A percentile compares a stretch with the other conserved stretches of the same genome.
Conservation (phyloP, 2,329 filamentous ascomycete genomes). For the Talaromyces funiculosus region DNA sequence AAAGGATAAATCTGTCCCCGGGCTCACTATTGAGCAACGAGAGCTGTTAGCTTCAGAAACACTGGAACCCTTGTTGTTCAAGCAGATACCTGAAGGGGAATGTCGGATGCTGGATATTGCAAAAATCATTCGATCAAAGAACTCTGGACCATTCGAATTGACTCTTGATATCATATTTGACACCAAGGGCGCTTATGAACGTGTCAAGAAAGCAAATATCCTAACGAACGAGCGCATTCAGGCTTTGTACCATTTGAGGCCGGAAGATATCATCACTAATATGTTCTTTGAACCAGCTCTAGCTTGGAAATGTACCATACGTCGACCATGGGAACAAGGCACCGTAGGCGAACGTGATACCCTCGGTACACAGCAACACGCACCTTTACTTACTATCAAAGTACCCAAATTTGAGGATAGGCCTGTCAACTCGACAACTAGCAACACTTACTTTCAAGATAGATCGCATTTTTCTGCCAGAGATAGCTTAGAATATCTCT, state of each 20-base stretch:
- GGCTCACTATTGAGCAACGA: background rate
- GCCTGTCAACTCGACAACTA: background rate
- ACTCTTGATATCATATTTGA: constrained; percentile 9
- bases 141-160: background rate
- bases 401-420: background rate
- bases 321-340: background rate
- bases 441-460: background rate
- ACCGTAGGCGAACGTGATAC: background rate
- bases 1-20: background rate
- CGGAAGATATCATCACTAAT: constrained; percentile 21
- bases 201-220: background rate
- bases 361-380: constrained; percentile 1
- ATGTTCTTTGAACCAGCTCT: constrained; percentile 4
- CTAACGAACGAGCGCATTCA: background rate
- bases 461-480: background rate
- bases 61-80: background rate
- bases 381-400: background rate
- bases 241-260: background rate
- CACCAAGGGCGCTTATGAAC: background rate
- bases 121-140: constrained; percentile 1
- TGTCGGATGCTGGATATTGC: constrained; percentile 15
- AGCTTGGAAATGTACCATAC: constrained; percentile 2
- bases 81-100: background rate
- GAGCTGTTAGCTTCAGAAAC: background rate
- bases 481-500: constrained; percentile 16